These are phyloP conservation scores for Eragrostis curvula DNA, from an alignment of 176 grass and related monocot genomes.

Conservation along the genomic window DNA sequence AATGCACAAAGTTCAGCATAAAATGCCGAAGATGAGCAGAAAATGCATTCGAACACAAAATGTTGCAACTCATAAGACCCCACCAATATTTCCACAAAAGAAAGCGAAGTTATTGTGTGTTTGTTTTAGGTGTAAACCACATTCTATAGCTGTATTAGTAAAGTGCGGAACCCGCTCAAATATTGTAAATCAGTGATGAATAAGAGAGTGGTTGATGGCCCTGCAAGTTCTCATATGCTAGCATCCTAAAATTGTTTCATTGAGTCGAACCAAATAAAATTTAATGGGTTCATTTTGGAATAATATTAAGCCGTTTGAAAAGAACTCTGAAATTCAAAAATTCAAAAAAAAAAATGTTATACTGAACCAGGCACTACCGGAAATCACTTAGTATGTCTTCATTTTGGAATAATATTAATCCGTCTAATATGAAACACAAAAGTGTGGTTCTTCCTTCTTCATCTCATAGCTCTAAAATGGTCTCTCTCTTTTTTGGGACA, in stretches of 20 bases:
- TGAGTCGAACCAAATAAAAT: constrained; percentile 11
- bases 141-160: constrained; percentile 21
- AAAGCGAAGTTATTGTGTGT: background rate
- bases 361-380: constrained; percentile 21
- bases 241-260: constrained; percentile 17
- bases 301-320: background rate
- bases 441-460: constrained; percentile 21
- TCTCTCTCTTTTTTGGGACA: too few relatives aligned
- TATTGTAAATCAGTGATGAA: constrained; percentile 10
- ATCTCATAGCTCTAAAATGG: background rate
- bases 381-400: constrained; percentile 11
- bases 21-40: constrained; percentile 18
- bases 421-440: background rate
- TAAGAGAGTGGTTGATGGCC: background rate
- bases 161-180: background rate
- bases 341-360: background rate
- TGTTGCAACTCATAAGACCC: background rate
- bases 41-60: constrained; percentile 11
- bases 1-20: background rate
- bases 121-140: background rate
- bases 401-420: constrained; percentile 22
- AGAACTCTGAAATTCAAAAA: constrained; percentile 25
- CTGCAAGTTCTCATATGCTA: constrained; percentile 25
- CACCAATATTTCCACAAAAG: constrained; percentile 19
- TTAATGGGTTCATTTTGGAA: background rate